phyloP scores from a whole-genome alignment of 2,329 filamentous ascomycete genomes.

The Dryadomyces quercivorus region DNA sequence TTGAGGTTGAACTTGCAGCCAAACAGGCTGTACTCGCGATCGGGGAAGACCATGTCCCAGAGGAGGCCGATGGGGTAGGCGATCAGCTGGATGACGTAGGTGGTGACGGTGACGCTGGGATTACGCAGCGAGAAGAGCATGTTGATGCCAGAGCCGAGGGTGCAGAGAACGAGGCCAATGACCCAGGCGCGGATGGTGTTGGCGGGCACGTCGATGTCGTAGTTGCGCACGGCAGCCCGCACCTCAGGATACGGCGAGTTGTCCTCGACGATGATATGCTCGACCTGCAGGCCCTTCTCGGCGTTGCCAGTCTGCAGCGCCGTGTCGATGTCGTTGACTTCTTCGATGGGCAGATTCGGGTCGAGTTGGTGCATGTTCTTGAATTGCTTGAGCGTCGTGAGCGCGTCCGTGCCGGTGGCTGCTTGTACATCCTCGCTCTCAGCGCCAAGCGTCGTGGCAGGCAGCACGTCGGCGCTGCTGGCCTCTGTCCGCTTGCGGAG shows the following conservation, averaged over 20 bases:
- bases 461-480: conserved; percentile 13
- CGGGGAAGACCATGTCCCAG: conserved; percentile 43
- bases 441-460: conserved; percentile 5
- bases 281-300: conserved; percentile 43
- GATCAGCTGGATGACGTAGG: conserved; percentile 49
- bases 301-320: conserved; percentile 41
- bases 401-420: conserved; percentile 15
- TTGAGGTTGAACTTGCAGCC: conserved; percentile 44
- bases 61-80: conserved; percentile 45
- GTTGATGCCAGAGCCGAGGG: conserved; percentile 44
- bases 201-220: conserved; percentile 50
- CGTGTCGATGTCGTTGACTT: conserved; percentile 47
- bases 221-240: conserved; percentile 51
- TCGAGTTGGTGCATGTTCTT: conserved; percentile 51
- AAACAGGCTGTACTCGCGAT: conserved; percentile 35
- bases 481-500: conserved; percentile 33
- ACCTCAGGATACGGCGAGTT: conserved; percentile 54
- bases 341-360: conserved; percentile 51
- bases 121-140: conserved; percentile 47
- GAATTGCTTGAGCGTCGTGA: conserved; percentile 40
- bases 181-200: conserved; percentile 51
- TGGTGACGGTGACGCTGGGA: conserved; percentile 46
- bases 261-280: conserved; percentile 47
- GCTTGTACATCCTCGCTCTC: neutral
- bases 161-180: conserved; percentile 45